phyloP scores from a whole-genome alignment of 75 land plant species.

The Cupressus sempervirens region DNA sequence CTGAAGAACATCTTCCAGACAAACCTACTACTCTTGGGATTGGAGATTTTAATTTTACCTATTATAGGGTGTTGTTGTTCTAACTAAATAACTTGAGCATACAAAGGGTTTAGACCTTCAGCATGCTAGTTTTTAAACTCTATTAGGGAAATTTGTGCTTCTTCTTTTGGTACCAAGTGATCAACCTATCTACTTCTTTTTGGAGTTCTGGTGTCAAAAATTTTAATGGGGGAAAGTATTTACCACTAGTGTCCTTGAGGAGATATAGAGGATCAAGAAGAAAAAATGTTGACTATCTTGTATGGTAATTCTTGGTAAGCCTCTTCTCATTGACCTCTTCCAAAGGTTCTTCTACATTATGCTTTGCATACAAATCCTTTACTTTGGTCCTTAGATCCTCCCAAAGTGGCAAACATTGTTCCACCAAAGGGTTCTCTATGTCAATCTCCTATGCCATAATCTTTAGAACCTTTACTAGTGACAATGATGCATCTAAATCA shows the following conservation, averaged over 20 bases:
- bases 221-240: constrained; percentile 87
- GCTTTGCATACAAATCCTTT: constrained; percentile 66
- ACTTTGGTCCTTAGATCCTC: constrained; percentile 69
- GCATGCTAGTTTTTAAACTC: constrained; percentile 96
- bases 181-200: constrained; percentile 83
- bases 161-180: constrained; percentile 82
- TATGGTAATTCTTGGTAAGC: constrained; percentile 86
- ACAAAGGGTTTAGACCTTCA: constrained; percentile 89
- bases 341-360: constrained; percentile 33
- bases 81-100: constrained; percentile 89
- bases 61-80: constrained; percentile 73
- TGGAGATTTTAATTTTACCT: constrained; percentile 76
- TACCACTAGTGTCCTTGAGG: constrained; percentile 68
- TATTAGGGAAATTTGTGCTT: constrained; percentile 89
- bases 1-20: constrained; percentile 95
- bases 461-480: constrained; percentile 54
- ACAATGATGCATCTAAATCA: constrained; percentile 69
- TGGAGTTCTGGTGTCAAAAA: constrained; percentile 76
- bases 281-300: constrained; percentile 87
- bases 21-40: constrained; percentile 84
- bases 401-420: constrained; percentile 92
- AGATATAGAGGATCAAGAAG: constrained; percentile 88
- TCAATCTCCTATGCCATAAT: constrained; percentile 65
- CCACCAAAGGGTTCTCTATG: constrained; percentile 70
- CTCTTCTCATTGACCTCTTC: constrained; percentile 67